Conservation (phyloP, 352 stramenopile genomes). For the Pythium pyrilobum region DNA sequence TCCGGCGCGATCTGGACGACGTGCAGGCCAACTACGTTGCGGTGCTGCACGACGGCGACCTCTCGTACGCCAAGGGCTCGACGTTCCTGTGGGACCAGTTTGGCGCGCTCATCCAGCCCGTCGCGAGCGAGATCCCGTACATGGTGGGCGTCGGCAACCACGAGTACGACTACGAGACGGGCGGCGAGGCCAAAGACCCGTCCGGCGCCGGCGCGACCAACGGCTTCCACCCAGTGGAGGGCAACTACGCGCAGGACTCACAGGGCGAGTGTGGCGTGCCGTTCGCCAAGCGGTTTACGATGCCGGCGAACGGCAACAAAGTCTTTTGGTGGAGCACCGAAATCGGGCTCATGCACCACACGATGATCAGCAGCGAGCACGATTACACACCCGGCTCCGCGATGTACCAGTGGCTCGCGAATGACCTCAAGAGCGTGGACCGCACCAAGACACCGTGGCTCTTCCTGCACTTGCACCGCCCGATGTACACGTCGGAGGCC, state of each 20-base stretch:
- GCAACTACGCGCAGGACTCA: slow-evolving; percentile 31
- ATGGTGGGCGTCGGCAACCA: slow-evolving; percentile 43
- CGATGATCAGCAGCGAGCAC: slow-evolving; percentile 23
- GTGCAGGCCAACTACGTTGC: slow-evolving; percentile 27
- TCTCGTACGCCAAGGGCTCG: slow-evolving; percentile 58
- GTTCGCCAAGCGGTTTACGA: slow-evolving; percentile 46
- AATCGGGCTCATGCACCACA: slow-evolving; percentile 23
- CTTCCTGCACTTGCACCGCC: slow-evolving; percentile 22
- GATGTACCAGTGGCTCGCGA: slow-evolving; percentile 19
- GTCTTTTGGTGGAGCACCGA: slow-evolving; percentile 33
- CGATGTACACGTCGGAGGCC: slow-evolving; percentile 22
- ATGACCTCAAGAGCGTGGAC: slow-evolving; percentile 15
- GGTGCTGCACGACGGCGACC: slow-evolving; percentile 72
- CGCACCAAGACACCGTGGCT: slow-evolving; percentile 24
- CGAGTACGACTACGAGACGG: slow-evolving; percentile 35
- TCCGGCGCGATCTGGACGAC: slow-evolving; percentile 28
- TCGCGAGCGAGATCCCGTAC: slow-evolving; percentile 65
- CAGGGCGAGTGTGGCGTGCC: slow-evolving; percentile 76
- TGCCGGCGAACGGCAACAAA: slow-evolving; percentile 28
- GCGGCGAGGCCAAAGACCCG: slow-evolving; percentile 23
- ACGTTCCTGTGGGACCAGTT: slow-evolving; percentile 81
- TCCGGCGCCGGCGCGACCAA: slow-evolving; percentile 30
- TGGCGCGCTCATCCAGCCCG: slow-evolving; percentile 63
- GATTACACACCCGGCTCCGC: slow-evolving; percentile 11
- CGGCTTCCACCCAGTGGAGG: slow-evolving; percentile 22